phyloP scores from a whole-genome alignment of 2,329 filamentous ascomycete species.

The Colletotrichum destructivum region DNA sequence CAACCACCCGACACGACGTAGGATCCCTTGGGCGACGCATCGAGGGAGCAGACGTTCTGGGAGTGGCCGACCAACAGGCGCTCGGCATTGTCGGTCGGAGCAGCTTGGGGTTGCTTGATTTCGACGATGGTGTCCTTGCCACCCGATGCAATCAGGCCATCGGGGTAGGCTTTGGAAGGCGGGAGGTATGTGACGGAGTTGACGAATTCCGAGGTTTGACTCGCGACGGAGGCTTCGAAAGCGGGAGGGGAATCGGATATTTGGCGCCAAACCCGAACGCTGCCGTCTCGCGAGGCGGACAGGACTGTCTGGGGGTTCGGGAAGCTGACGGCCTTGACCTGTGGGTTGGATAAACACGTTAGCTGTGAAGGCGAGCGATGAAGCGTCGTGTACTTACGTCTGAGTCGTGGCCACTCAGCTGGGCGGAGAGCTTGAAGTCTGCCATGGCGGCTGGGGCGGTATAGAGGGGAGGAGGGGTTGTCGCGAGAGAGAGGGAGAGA shows the following conservation, averaged over 20 bases:
- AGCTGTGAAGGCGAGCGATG: slow-evolving; percentile 20
- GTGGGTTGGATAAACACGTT: slow-evolving; percentile 28
- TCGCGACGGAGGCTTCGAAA: slow-evolving; percentile 85
- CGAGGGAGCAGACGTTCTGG: slow-evolving; percentile 89
- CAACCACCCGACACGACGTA: slow-evolving; percentile 93
- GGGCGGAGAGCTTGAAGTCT: slow-evolving; percentile 94
- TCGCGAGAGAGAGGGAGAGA: background rate
- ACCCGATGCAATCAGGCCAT: slow-evolving; percentile 88
- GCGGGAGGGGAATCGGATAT: slow-evolving; percentile 74
- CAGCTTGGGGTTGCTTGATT: slow-evolving; percentile 79
- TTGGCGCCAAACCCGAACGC: slow-evolving; percentile 88
- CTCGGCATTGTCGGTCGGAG: slow-evolving; percentile 83
- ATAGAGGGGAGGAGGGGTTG: background rate
- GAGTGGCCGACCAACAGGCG: slow-evolving; percentile 88
- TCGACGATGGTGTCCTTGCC: slow-evolving; percentile 96
- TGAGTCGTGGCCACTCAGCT: slow-evolving; percentile 89
- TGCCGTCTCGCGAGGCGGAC: slow-evolving; percentile 92
- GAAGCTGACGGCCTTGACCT: slow-evolving; percentile 92
- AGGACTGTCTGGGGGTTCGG: slow-evolving; percentile 80
- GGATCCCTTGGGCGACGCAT: slow-evolving; percentile 79
- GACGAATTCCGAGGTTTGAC: slow-evolving; percentile 87
- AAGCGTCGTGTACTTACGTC: slow-evolving; percentile 76
- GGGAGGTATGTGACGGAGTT: slow-evolving; percentile 86
- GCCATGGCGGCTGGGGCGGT: slow-evolving; percentile 66
- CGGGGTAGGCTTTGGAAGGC: slow-evolving; percentile 76